phyloP scores from a whole-genome alignment of 2,329 filamentous ascomycete species.

The Pestalotiopsis sp. region DNA sequence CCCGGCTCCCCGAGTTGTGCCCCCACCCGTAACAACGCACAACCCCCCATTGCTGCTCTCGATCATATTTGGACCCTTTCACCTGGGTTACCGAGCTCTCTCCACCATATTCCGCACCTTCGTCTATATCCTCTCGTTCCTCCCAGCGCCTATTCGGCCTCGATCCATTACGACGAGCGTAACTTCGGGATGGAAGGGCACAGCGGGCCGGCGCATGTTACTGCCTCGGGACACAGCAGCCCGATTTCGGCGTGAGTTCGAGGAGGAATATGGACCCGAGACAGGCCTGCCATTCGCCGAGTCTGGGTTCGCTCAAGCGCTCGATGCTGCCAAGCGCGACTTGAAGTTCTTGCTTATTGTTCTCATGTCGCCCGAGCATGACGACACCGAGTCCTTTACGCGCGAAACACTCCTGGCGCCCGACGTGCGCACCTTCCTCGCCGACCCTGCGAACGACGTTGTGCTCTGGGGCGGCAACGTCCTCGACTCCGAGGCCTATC shows the following conservation, averaged over 20 bases:
- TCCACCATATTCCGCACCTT: constrained; percentile 72
- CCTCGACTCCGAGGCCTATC: constrained; percentile 90
- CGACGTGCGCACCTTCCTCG: constrained; percentile 75
- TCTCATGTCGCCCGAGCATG: constrained; percentile 89
- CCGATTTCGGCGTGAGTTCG: constrained; percentile 89
- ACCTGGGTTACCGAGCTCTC: constrained; percentile 73
- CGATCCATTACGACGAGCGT: constrained; percentile 57
- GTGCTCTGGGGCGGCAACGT: constrained; percentile 93
- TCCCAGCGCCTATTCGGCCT: constrained; percentile 68
- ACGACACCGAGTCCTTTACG: constrained; percentile 83
- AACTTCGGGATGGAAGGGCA: constrained; percentile 56
- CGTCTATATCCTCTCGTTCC: constrained; percentile 77
- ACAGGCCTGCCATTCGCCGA: constrained; percentile 78
- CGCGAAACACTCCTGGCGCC: constrained; percentile 78
- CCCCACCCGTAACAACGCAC: constrained; percentile 69
- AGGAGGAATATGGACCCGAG: constrained; percentile 80
- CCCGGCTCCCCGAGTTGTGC: constrained; percentile 83
- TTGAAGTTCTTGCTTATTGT: constrained; percentile 90
- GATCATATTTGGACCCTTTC: constrained; percentile 80
- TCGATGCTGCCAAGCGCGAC: constrained; percentile 87
- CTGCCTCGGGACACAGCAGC: constrained; percentile 86
- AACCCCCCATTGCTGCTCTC: constrained; percentile 76
- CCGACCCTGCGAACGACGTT: constrained; percentile 75
- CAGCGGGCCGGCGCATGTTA: constrained; percentile 72
- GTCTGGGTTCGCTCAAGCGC: constrained; percentile 86